phyloP scores from a whole-genome alignment of 1,284 basidiomycete species.

The Papiliotrema nemorosa region DNA sequence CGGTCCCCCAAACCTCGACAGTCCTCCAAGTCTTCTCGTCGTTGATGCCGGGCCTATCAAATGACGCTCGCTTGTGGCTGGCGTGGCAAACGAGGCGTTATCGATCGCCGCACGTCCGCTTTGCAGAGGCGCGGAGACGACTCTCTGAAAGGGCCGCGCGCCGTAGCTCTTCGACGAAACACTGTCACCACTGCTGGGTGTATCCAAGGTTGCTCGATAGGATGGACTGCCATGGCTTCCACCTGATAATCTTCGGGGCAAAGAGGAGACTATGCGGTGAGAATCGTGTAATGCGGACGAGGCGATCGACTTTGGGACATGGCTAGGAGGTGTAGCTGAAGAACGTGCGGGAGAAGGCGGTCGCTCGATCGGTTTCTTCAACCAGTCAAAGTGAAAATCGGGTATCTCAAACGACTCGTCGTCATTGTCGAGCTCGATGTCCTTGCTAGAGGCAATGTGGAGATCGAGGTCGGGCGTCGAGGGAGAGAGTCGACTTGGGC shows the following conservation, averaged over 20 bases:
- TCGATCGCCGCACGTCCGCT: background rate
- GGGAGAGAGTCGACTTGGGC: too few relatives aligned
- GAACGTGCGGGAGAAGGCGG: background rate
- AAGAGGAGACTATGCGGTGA: background rate
- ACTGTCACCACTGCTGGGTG: conserved; percentile 3
- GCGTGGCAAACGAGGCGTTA: conserved; percentile 19
- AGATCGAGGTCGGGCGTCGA: too few relatives aligned
- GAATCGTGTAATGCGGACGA: too few relatives aligned
- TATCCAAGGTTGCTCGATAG: background rate
- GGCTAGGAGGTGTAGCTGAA: background rate
- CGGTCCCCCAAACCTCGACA: conserved; percentile 44
- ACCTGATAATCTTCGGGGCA: background rate
- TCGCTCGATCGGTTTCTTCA: background rate
- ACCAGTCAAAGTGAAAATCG: conserved; percentile 41
- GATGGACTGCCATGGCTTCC: background rate
- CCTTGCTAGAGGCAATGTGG: too few relatives aligned
- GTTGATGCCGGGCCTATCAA: conserved; percentile 25
- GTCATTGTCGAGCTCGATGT: conserved; percentile 16
- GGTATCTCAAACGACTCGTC: conserved; percentile 35
- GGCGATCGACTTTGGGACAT: too few relatives aligned
- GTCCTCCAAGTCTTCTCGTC: conserved; percentile 26
- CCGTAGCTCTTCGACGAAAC: conserved; percentile 5
- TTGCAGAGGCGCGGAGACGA: conserved; percentile 33
- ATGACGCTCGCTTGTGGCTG: conserved; percentile 29
- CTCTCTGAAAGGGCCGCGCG: conserved; percentile 22